Evolutionary conservation across 352 stramenopile species (phyloP), one percentile per base, ranked within the genome.

Genomic region (Phytophthora multivora): DNA sequence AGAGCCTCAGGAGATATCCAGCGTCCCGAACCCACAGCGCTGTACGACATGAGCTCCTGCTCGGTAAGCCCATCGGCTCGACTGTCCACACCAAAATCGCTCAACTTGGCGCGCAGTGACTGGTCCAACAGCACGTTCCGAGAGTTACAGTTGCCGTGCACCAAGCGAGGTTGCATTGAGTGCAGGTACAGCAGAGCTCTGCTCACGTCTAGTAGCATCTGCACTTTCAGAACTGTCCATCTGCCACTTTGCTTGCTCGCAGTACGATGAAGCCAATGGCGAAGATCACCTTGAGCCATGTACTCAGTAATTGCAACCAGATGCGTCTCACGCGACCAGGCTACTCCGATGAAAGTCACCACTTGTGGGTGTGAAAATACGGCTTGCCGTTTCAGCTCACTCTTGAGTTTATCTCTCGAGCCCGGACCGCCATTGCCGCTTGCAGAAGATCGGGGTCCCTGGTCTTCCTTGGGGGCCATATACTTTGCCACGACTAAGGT

Each of bases 1-100:
- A 91, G 59, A 7, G 77, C 82, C 61, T 91, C 82, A 0, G 82
- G 82, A 2, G 82, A 88, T 51, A 89, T 88, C 82, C 82, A 91
- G 8, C 79, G 76, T 6, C 78, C 78, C 4, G 79, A 89, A 12
- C 82, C 82, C n/a, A 89, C 76, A 12, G 80, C 71, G 31, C 78
- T 87, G 61, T 88, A 89, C 16, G 76, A 77, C 47, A 82, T 74
- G 25, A 86, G 73, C 40, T 91, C 79, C 9, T 79, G 77, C 42
- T 88, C 81, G 5, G 60, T 86, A 36, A 90, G 51, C 23, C 71
- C 52, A 33, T 88, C 78, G n/a, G 71, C 71, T 23, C 63, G 57
- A 28, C 77, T 68, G 7, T 82, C 62, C 15, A 73, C 59, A 10
- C 81, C 81, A 71, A 89, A 90, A 58, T 90, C 81, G 40, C 79